Evolutionary conservation across 345 rosid genomes (phyloP).

Genomic region (Pelargonium nanum): DNA sequence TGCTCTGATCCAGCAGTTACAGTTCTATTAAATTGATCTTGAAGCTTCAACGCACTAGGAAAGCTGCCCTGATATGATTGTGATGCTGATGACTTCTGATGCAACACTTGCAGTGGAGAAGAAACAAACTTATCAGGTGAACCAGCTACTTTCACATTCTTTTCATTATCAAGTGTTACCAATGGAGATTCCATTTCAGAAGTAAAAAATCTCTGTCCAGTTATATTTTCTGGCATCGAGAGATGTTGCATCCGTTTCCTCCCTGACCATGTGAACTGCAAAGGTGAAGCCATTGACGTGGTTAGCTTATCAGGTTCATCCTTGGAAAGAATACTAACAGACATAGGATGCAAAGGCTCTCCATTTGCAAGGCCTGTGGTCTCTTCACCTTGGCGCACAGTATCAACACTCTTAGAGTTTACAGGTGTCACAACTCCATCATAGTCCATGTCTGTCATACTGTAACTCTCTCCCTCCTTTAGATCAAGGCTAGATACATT

Average conservation of each 20-base stretch:
- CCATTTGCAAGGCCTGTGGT: constrained; percentile 3
- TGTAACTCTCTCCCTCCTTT: constrained; percentile 12
- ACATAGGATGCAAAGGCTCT: constrained; percentile 13
- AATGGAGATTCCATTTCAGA: constrained; percentile 15
- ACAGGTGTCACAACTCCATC: constrained; percentile 14
- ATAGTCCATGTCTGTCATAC: constrained; percentile 3
- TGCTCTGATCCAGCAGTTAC: constrained; percentile 14
- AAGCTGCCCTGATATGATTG: constrained; percentile 12
- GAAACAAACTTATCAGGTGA: constrained; percentile 20
- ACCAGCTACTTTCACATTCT: constrained; percentile 13
- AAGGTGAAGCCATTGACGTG: constrained; percentile 18
- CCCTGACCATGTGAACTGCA: constrained; percentile 11
- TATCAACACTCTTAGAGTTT: constrained; percentile 4
- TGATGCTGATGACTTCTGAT: constrained; percentile 20
- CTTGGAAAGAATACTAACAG: constrained; percentile 11
- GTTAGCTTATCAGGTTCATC: constrained; percentile 17
- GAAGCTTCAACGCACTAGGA: constrained; percentile 22
- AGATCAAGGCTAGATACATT: constrained; percentile 18
- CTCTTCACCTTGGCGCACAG: constrained; percentile 18
- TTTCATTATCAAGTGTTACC: constrained; percentile 11
- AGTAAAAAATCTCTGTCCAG: constrained; percentile 4
- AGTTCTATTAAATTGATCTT: constrained; percentile 14
- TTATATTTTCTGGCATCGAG: constrained; percentile 11
- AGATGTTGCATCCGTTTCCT: constrained; percentile 19
- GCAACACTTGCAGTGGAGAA: constrained; percentile 26